Conservation (phyloP, 2,329 filamentous ascomycete genomes). For the Rhynchosporium graminicola region DNA sequence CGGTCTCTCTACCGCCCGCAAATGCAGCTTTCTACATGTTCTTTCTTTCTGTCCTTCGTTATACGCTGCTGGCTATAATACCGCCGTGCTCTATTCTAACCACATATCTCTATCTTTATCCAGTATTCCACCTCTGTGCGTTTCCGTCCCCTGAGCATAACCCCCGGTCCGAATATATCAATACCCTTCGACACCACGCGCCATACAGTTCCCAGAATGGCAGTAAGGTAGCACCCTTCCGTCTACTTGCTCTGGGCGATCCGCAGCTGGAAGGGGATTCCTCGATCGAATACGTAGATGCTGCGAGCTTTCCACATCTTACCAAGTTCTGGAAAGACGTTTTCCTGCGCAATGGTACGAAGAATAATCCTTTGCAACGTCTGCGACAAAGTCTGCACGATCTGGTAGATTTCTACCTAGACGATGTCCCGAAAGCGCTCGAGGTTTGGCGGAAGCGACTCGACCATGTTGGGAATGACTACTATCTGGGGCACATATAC, state of each 20-base stretch:
- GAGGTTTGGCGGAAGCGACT: conserved; percentile 74
- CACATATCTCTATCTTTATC: conserved; percentile 84
- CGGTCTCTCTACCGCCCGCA: conserved; percentile 3
- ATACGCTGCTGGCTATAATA: conserved; percentile 50
- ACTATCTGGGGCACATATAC: conserved; percentile 92
- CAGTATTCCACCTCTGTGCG: conserved; percentile 74
- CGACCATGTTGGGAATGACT: conserved; percentile 92
- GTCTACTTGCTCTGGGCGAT: conserved; percentile 84
- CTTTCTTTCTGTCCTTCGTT: conserved; percentile 38
- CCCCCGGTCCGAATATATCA: conserved; percentile 33
- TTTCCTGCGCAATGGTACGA: conserved; percentile 41
- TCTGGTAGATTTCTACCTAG: conserved; percentile 59
- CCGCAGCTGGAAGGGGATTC: conserved; percentile 93
- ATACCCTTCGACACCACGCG: conserved; percentile 32
- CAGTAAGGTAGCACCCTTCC: conserved; percentile 66
- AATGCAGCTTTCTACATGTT: conserved; percentile 40
- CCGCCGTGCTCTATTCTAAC: conserved; percentile 71
- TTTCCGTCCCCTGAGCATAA: conserved; percentile 60
- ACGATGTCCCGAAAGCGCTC: conserved; percentile 69
- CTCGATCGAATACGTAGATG: conserved; percentile 65
- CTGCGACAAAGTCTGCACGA: conserved; percentile 58
- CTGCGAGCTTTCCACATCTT: conserved; percentile 56
- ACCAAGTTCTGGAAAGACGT: conserved; percentile 41
- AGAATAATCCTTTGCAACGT: conserved; percentile 53
- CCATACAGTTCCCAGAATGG: conserved; percentile 34